These are phyloP conservation scores for Xylaria sp. DNA, from an alignment of 495 filamentous ascomycete species.

Conservation along the genomic window DNA sequence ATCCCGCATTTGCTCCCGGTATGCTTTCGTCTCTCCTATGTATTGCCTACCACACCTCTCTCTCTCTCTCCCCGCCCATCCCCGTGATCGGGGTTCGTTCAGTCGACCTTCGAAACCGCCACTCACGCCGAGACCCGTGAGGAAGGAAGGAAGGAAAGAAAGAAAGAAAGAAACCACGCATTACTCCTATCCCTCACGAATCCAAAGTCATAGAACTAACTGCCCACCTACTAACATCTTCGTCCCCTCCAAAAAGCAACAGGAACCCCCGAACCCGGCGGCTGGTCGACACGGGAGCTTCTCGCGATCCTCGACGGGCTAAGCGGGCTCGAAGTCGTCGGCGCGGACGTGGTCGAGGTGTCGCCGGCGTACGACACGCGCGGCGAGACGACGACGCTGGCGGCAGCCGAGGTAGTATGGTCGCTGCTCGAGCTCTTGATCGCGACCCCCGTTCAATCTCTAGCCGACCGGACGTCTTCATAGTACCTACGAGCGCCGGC, in stretches of 20 bases:
- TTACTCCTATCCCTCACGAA: neutral
- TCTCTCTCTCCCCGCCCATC: neutral
- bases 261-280: conserved; percentile 86
- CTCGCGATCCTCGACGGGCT: conserved; percentile 55
- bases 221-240: conserved; percentile 4
- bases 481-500: neutral
- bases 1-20: conserved; percentile 68
- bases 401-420: conserved; percentile 59
- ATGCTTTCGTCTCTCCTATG: conserved; percentile 51
- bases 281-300: conserved; percentile 81
- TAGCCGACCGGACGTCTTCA: conserved; percentile 9
- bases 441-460: conserved; percentile 38
- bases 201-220: neutral
- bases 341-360: conserved; percentile 81
- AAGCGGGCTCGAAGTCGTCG: conserved; percentile 76
- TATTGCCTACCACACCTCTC: neutral
- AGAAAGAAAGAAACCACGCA: neutral
- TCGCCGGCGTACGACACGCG: conserved; percentile 73
- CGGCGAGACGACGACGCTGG: conserved; percentile 72
- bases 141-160: no score
- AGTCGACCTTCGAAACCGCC: neutral
- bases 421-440: conserved; percentile 48
- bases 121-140: neutral
- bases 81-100: neutral
- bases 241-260: conserved; percentile 59